A percentile compares a stretch with the other conserved stretches of the same genome.
These are phyloP conservation scores for Bryoglossum gracile DNA, from an alignment of 495 filamentous ascomycete genomes.

Conservation along the genomic window DNA sequence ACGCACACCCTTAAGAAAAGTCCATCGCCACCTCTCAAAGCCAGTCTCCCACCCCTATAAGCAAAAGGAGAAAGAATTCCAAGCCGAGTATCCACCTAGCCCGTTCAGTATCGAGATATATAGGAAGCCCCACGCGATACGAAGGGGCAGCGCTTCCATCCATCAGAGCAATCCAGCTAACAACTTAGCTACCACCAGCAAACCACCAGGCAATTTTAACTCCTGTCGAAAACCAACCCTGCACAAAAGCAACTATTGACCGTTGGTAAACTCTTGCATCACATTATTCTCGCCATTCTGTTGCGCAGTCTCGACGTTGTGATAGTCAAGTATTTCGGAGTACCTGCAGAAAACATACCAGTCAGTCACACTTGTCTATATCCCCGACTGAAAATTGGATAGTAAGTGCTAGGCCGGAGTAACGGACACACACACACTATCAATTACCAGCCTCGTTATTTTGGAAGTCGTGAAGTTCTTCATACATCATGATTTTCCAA, in stretches of 20 bases:
- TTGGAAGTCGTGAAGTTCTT: slow-evolving; percentile 26
- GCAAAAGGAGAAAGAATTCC: not conserved
- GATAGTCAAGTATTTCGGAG: slow-evolving; percentile 97
- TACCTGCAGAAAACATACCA: slow-evolving; percentile 57
- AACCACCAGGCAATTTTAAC: too few relatives aligned
- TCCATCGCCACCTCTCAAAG: too few relatives aligned
- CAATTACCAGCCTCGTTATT: too few relatives aligned
- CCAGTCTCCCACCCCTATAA: slow-evolving; percentile 1
- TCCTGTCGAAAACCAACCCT: too few relatives aligned
- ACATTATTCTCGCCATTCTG: slow-evolving; percentile 13
- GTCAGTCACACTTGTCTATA: slow-evolving; percentile 25
- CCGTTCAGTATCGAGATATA: too few relatives aligned
- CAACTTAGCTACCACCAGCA: not conserved
- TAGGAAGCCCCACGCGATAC: too few relatives aligned
- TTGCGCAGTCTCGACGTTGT: slow-evolving; percentile 61
- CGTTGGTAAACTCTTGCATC: slow-evolving; percentile 15
- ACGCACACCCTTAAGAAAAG: too few relatives aligned
- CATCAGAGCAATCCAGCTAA: too few relatives aligned
- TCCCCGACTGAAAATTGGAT: slow-evolving; percentile 4
- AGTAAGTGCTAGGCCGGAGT: too few relatives aligned
- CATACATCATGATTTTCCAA: slow-evolving; percentile 99
- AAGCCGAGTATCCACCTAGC: not conserved
- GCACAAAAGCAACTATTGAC: slow-evolving; percentile 4
- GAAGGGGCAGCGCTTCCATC: too few relatives aligned
- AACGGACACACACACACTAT: too few relatives aligned